Evolutionary conservation across 1,284 basidiomycete genomes (phyloP), one percentile per base, ranked within the genome.

Genomic region (Psilocybe mexicana): DNA sequence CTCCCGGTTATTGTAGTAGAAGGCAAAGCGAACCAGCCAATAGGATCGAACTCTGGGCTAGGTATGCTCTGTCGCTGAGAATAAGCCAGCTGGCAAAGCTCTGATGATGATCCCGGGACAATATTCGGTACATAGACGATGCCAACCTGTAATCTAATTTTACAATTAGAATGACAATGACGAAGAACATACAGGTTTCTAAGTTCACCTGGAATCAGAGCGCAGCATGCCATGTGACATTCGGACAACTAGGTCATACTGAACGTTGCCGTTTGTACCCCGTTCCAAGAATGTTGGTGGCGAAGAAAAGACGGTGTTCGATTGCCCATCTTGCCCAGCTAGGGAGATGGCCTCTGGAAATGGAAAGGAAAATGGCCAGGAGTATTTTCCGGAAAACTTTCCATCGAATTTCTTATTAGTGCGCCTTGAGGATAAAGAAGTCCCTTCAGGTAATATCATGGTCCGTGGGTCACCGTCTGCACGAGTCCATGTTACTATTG

Each of bases 241-340:
- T 44, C 69, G 66, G 25, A 74, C 61, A 25, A 68, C 66, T 10
- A 76, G 58, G 26, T 75, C 72, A 55, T 77, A 77, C 35, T 70
- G 65, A 8, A 76, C 65, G 45, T 65, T 72, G 3, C 64, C 70
- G 11, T 63, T 67, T 1, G 66, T 63, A 14, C 65, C 62, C 14
- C 70, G 64, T 54, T 76, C 74, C 4, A 70, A 47, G 61, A 76
- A 74, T 0, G 72, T 71, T 36, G 72, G 73, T 1, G 75, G 74
- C 14, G 35, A 11, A 24, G 48, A 44, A 33, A 40, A 35, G 2
- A n/a, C 28, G 26, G 63, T 62, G 25, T 35, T 14, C 6, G 42
- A 25, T 40, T 58, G 35, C 38, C 55, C 45, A 18, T 52, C 59
- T 18, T 53, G 55, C 4, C 58, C 63, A 6, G 57, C 50, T 14